Conservation (phyloP, 306 rosid genomes). For the Fagus crenata region DNA sequence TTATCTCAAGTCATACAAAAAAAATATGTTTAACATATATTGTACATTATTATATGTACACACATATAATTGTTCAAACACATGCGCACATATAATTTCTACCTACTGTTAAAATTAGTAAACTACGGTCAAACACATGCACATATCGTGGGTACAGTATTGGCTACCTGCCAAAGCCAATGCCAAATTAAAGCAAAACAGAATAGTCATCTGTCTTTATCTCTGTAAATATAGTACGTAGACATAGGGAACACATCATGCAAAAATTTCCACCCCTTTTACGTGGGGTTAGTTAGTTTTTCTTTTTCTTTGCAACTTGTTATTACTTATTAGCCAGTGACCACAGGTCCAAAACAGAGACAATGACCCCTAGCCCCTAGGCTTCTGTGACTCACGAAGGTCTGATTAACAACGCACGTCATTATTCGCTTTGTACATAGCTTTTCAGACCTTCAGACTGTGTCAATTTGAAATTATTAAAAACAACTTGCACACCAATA, state of each 20-base stretch:
- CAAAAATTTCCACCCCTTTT: constrained; percentile 46
- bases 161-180: constrained; percentile 15
- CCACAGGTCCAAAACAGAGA: no score
- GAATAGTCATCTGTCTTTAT: constrained; percentile 16
- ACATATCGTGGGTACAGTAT: background rate
- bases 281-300: constrained; percentile 9
- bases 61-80: no score
- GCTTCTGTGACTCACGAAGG: constrained; percentile 32
- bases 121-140: background rate
- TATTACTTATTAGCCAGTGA: background rate
- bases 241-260: constrained; percentile 18
- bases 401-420: constrained; percentile 11
- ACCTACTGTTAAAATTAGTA: no score
- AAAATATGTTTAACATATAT: no score
- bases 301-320: constrained; percentile 6
- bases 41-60: no score
- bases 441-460: constrained; percentile 29
- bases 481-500: background rate
- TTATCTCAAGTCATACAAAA: no score
- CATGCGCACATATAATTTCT: no score
- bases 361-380: no score
- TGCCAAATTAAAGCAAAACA: constrained; percentile 19
- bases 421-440: background rate
- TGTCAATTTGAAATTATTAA: background rate
- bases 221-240: background rate